Conservation (phyloP, 306 rosid genomes). For the Vigna reflexopilosa region DNA sequence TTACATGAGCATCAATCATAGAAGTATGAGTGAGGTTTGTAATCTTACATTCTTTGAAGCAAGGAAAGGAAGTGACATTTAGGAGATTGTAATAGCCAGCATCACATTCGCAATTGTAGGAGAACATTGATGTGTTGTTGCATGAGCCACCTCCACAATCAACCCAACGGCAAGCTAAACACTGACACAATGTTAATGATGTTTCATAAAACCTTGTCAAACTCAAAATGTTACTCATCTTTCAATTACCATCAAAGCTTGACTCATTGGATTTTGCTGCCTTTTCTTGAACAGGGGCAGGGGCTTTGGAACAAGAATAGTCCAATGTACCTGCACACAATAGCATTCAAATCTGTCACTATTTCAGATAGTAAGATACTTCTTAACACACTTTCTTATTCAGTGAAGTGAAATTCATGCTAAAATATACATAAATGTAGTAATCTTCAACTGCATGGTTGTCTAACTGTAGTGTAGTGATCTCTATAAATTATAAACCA, state of each 20-base stretch:
- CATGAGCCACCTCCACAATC: constrained; percentile 87
- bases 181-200: background rate
- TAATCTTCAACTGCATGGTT: too few species aligned
- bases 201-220: background rate
- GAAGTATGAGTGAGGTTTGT: constrained; percentile 7
- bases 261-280: constrained; percentile 51
- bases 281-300: constrained; percentile 60
- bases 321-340: constrained; percentile 63
- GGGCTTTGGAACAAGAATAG: constrained; percentile 61
- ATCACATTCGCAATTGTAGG: constrained; percentile 63
- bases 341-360: constrained; percentile 44
- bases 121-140: constrained; percentile 66
- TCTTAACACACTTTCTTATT: too few species aligned
- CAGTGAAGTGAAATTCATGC: too few species aligned
- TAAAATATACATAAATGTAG: too few species aligned
- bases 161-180: constrained; percentile 76
- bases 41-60: constrained; percentile 78
- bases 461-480: too few species aligned
- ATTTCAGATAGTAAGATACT: constrained; percentile 12
- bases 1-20: background rate
- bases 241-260: constrained; percentile 65
- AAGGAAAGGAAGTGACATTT: constrained; percentile 67
- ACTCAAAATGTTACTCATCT: constrained; percentile 10
- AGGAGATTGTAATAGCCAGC: constrained; percentile 77
- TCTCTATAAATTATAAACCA: too few species aligned